These are phyloP conservation scores for Yarrowia bubula DNA, from an alignment of 805 yeast species.

Conservation along the genomic window DNA sequence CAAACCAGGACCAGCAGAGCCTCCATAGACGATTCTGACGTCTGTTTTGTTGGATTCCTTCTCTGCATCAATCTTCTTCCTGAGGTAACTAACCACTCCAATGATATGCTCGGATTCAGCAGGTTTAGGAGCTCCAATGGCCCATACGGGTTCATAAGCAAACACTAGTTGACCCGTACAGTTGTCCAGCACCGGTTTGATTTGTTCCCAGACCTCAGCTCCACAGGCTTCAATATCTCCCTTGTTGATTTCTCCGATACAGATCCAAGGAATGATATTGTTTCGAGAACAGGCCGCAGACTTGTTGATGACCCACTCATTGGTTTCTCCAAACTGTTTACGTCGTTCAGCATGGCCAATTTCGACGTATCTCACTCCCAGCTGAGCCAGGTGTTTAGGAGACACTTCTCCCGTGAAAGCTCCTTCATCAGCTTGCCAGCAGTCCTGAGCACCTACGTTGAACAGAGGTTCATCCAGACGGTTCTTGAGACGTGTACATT, in stretches of 20 bases:
- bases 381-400: slow-evolving; percentile 32
- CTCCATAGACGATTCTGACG: slow-evolving; percentile 36
- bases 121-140: slow-evolving; percentile 37
- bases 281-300: slow-evolving; percentile 32
- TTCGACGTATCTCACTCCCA: slow-evolving; percentile 35
- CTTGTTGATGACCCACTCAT: slow-evolving; percentile 33
- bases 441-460: slow-evolving; percentile 37
- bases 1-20: slow-evolving; percentile 37
- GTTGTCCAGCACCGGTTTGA: slow-evolving; percentile 16
- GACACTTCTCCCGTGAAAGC: slow-evolving; percentile 38
- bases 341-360: slow-evolving; percentile 39
- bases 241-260: slow-evolving; percentile 34
- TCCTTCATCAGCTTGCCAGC: slow-evolving; percentile 35
- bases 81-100: slow-evolving; percentile 30
- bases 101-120: slow-evolving; percentile 34
- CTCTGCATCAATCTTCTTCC: slow-evolving; percentile 5
- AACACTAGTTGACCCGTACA: slow-evolving; percentile 29
- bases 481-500: slow-evolving; percentile 33
- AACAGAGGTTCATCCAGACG: slow-evolving; percentile 17
- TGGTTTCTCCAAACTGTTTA: slow-evolving; percentile 34
- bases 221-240: slow-evolving; percentile 30
- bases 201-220: slow-evolving; percentile 20
- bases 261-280: slow-evolving; percentile 34
- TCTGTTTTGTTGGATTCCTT: slow-evolving; percentile 30
- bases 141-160: slow-evolving; percentile 40